Percentiles rank a stretch among this genome's conserved stretches.
Evolutionary conservation across 1,139 yeast species (phyloP).

Genomic region (Candida sanyaensis): DNA sequence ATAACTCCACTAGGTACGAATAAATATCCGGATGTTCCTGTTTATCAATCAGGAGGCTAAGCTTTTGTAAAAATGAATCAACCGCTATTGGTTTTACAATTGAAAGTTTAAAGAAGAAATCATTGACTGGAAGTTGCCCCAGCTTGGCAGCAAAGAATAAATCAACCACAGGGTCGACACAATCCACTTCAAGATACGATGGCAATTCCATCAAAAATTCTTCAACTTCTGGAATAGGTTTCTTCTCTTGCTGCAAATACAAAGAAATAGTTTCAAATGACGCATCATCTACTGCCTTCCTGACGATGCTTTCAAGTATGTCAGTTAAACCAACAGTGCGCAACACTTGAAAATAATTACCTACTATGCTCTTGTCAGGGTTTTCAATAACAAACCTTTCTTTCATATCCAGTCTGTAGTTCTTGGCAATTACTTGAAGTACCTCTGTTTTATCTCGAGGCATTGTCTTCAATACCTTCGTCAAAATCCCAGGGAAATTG

Average conservation of each 20-base stretch:
- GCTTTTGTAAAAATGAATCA: constrained; percentile 13
- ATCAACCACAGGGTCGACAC: constrained; percentile 25
- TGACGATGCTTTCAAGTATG: constrained; percentile 20
- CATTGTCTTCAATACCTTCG: constrained; percentile 3
- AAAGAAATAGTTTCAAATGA: constrained; percentile 7
- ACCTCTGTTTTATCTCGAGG: constrained; percentile 3
- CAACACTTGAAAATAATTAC: constrained; percentile 8
- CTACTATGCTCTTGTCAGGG: constrained; percentile 3
- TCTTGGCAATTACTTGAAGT: not conserved
- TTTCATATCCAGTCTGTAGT: not conserved
- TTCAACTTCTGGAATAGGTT: constrained; percentile 3
- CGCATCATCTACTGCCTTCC: constrained; percentile 17
- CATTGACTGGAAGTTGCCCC: constrained; percentile 23
- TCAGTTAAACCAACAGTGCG: constrained; percentile 3
- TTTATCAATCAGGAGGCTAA: constrained; percentile 6
- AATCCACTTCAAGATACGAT: constrained; percentile 27
- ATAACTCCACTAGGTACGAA: constrained; percentile 14
- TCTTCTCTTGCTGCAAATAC: constrained; percentile 5
- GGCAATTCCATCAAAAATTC: constrained; percentile 24
- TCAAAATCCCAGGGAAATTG: not conserved
- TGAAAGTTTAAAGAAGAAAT: constrained; percentile 30
- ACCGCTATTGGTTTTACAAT: constrained; percentile 17
- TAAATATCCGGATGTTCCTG: constrained; percentile 15
- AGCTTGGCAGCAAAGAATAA: constrained; percentile 21
- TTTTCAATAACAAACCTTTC: not conserved